Evolutionary conservation across 2,329 filamentous ascomycete species (phyloP).

Genomic region (Arthrinium phaeospermum): DNA sequence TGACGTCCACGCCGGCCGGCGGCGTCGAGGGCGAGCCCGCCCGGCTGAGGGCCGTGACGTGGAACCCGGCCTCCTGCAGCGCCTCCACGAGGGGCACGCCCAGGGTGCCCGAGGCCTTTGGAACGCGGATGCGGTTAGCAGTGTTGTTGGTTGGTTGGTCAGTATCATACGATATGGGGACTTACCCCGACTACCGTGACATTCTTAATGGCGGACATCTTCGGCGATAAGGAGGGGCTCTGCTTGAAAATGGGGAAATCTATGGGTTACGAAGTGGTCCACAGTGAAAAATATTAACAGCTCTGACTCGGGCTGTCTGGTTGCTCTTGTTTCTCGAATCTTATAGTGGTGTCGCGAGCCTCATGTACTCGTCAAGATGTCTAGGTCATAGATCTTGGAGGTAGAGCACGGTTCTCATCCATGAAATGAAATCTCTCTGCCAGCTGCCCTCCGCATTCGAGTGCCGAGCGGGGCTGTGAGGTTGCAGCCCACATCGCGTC

Average conservation of each 20-base stretch:
- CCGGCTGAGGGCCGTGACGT: slow-evolving; percentile 57
- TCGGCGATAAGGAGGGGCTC: neutral
- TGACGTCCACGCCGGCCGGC: slow-evolving; percentile 44
- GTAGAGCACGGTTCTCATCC: neutral
- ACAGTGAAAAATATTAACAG: neutral
- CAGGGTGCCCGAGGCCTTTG: slow-evolving; percentile 40
- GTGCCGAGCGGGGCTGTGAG: slow-evolving; percentile 13
- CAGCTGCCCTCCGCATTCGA: neutral
- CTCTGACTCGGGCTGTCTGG: neutral
- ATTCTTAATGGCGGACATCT: slow-evolving; percentile 25
- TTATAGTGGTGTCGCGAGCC: neutral
- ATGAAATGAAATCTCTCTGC: neutral
- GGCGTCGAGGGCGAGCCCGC: slow-evolving; percentile 45
- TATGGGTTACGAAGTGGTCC: no score
- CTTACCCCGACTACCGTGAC: slow-evolving; percentile 26
- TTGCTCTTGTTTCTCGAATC: neutral
- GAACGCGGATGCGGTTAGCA: neutral
- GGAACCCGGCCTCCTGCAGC: slow-evolving; percentile 45
- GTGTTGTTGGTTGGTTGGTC: neutral
- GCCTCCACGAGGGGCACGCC: slow-evolving; percentile 35
- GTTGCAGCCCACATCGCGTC: slow-evolving; percentile 9
- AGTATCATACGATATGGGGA: neutral
- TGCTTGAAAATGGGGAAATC: neutral
- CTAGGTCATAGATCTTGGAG: neutral
- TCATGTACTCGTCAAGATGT: neutral